Evolutionary conservation across 768 basidiomycete genomes (phyloP).

Genomic region (Galerina marginata): DNA sequence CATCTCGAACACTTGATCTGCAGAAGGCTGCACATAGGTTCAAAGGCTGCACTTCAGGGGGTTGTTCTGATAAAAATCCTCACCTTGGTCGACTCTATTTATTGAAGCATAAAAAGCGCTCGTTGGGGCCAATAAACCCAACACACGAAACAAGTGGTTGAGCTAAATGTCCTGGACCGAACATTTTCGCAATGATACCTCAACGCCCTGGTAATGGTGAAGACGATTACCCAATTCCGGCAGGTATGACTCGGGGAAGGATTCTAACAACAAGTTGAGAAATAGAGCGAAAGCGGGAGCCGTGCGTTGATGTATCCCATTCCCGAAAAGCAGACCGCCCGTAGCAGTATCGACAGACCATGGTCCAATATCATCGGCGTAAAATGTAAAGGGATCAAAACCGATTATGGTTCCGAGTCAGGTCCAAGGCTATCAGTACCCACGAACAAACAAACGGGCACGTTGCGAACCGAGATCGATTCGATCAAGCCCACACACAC

Average conservation of each 20-base stretch:
- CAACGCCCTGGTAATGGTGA: too few relatives aligned
- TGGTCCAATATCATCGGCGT: not conserved
- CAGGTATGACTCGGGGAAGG: not conserved
- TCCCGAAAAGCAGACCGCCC: conserved; percentile 6
- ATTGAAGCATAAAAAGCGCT: too few relatives aligned
- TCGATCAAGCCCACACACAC: not conserved
- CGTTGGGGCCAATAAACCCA: too few relatives aligned
- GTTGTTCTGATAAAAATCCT: too few relatives aligned
- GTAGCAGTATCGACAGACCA: not conserved
- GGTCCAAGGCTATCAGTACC: not conserved
- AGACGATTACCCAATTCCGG: not conserved
- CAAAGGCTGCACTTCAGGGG: too few relatives aligned
- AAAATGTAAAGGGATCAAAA: not conserved
- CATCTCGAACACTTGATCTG: too few relatives aligned
- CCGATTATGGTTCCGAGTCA: not conserved
- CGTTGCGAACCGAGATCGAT: not conserved
- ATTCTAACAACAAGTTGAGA: not conserved
- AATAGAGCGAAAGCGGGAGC: not conserved
- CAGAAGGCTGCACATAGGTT: too few relatives aligned
- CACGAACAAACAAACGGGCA: not conserved
- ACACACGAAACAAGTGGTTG: too few relatives aligned
- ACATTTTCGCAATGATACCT: too few relatives aligned
- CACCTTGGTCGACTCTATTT: too few relatives aligned
- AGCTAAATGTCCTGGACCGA: too few relatives aligned
- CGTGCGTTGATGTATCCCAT: not conserved